A percentile compares a stretch with the other conserved stretches of the same genome.
These are phyloP conservation scores for Cyberlindnera sargentensis DNA, from an alignment of 805 yeast species.

Conservation along the genomic window DNA sequence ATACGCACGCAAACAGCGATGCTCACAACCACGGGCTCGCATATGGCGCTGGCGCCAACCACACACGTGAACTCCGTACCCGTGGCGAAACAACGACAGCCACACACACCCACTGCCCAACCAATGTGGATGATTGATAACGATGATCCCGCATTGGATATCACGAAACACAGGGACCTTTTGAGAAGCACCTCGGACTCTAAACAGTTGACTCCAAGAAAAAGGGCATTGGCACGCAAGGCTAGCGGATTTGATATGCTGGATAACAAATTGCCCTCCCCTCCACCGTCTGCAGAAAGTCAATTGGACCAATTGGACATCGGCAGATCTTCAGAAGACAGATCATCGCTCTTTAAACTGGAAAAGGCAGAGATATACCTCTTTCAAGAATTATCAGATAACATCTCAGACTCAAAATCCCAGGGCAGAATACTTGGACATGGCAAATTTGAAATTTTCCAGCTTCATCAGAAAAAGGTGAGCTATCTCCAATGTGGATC, in stretches of 20 bases:
- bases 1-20: too few relatives aligned
- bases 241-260: conserved; percentile 1
- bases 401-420: conserved; percentile 5
- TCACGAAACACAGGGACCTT: conserved; percentile 17
- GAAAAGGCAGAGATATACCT: conserved; percentile 18
- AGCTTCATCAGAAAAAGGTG: conserved; percentile 48
- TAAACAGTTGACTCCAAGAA: conserved; percentile 15
- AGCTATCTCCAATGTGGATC: conserved; percentile 58
- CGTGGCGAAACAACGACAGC: background rate
- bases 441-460: conserved; percentile 54
- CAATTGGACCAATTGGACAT: background rate
- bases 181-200: conserved; percentile 16
- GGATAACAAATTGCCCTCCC: background rate
- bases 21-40: too few relatives aligned
- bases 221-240: conserved; percentile 18
- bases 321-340: conserved; percentile 6
- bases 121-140: conserved; percentile 1
- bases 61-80: background rate
- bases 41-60: background rate
- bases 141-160: conserved; percentile 11
- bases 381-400: conserved; percentile 17
- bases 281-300: background rate
- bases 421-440: conserved; percentile 49
- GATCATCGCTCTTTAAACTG: conserved; percentile 13
- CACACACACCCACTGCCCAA: too few relatives aligned